Percentiles rank a stretch among this genome's conserved stretches.
Conservation (phyloP, 768 basidiomycete species). For the Termitomyces titanicus region DNA sequence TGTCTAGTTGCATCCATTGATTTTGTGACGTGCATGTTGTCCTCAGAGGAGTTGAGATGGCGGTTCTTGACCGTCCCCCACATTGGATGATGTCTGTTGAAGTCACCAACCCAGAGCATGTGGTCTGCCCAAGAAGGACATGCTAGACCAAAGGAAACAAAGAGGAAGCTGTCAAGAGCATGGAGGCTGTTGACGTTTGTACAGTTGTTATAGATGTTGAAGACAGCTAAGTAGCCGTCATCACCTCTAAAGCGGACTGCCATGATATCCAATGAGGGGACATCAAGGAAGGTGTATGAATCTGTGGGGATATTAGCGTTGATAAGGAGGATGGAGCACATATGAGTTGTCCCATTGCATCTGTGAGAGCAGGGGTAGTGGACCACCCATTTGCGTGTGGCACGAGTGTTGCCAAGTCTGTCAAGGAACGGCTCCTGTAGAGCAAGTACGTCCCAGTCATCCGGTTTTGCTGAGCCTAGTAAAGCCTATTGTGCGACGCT, state of each 20-base stretch:
- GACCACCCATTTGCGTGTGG: conserved; percentile 3
- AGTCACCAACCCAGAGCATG: no score
- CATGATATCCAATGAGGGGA: no score
- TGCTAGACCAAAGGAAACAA: no score
- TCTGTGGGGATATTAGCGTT: no score
- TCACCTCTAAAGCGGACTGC: no score
- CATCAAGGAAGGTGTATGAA: no score
- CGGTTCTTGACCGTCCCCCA: not conserved
- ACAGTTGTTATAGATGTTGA: conserved; percentile 6
- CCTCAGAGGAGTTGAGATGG: not conserved
- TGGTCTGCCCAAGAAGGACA: no score
- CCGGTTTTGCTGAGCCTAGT: no score
- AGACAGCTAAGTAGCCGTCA: no score
- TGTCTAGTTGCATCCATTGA: conserved; percentile 1
- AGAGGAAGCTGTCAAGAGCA: not conserved
- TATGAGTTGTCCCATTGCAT: not conserved
- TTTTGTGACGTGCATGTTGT: not conserved
- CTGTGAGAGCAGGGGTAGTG: no score
- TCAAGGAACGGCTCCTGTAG: conserved; percentile 29
- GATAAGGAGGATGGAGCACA: conserved; percentile 3
- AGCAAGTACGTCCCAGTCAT: no score
- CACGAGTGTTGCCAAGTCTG: conserved; percentile 8
- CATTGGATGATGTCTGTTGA: not conserved
- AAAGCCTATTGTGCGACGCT: no score
- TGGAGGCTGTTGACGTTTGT: not conserved